Conservation (phyloP, 129 eudicot genomes). For the Erigeron canadensis region DNA sequence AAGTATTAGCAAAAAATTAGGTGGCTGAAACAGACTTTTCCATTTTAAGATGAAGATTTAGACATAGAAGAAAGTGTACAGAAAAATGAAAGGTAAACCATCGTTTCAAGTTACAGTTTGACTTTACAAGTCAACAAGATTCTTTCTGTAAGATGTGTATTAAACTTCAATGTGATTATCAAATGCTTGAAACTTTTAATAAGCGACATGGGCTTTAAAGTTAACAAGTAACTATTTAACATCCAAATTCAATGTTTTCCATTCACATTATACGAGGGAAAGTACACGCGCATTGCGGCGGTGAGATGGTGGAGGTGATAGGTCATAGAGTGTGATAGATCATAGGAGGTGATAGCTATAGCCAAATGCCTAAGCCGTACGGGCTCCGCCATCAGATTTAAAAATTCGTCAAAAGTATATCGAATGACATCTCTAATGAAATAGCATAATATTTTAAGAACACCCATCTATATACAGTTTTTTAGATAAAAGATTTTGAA, state of each 20-base stretch:
- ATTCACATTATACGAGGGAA: not conserved
- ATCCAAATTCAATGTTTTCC: not conserved
- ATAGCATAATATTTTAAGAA: too few relatives aligned
- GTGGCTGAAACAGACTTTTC: not conserved
- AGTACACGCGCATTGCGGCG: too few relatives aligned
- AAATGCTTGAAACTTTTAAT: not conserved
- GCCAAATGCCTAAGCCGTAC: too few relatives aligned
- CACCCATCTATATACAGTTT: too few relatives aligned
- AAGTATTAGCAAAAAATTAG: conserved; percentile 1
- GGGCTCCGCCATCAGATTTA: too few relatives aligned
- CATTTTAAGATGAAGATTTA: not conserved
- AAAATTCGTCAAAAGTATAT: too few relatives aligned
- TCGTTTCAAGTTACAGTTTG: not conserved
- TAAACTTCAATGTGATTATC: conserved; percentile 4
- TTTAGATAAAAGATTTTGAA: too few relatives aligned
- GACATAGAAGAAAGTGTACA: not conserved
- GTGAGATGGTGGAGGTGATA: too few relatives aligned
- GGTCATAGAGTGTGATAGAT: too few relatives aligned
- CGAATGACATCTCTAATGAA: too few relatives aligned
- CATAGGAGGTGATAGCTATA: too few relatives aligned
- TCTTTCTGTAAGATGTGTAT: not conserved
- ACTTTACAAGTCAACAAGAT: conserved; percentile 10
- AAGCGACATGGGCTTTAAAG: too few relatives aligned
- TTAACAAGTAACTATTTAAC: not conserved
- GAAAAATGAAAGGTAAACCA: not conserved